phyloP scores from a whole-genome alignment of 78 protist species.

The Diacronema lutheri region DNA sequence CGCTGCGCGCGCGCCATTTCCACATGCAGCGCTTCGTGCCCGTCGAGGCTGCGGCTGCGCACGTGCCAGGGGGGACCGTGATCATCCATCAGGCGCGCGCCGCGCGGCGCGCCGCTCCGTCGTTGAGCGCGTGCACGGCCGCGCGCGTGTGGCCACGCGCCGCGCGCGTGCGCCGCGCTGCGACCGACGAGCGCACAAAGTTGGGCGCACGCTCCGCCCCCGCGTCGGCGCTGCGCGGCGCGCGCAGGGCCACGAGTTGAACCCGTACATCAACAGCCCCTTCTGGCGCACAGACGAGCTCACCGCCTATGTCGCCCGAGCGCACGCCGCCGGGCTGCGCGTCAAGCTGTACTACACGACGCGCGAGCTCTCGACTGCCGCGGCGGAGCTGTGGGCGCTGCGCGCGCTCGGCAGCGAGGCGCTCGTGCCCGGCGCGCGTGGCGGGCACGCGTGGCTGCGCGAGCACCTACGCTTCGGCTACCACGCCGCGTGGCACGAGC shows the following conservation, averaged over 20 bases:
- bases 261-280: conserved; percentile 23
- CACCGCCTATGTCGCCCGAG: background rate
- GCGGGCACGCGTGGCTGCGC: conserved; percentile 2
- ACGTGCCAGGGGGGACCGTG: too few relatives aligned
- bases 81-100: too few relatives aligned
- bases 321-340: background rate
- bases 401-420: background rate
- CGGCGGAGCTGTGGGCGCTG: conserved; percentile 6
- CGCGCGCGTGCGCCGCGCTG: background rate
- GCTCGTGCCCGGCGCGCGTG: background rate
- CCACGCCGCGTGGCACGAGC: conserved; percentile 23
- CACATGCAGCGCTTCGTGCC: conserved; percentile 7
- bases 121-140: too few relatives aligned
- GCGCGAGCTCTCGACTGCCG: conserved; percentile 14
- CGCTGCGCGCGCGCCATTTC: background rate
- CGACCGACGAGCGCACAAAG: background rate
- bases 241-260: background rate
- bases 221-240: too few relatives aligned
- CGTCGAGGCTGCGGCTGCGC: background rate
- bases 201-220: background rate
- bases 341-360: conserved; percentile 16
- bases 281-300: background rate
- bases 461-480: background rate
- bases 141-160: too few relatives aligned
- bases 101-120: too few relatives aligned